These are phyloP conservation scores for Starmerella sirachaensis DNA, from an alignment of 805 yeast species.

Conservation along the genomic window DNA sequence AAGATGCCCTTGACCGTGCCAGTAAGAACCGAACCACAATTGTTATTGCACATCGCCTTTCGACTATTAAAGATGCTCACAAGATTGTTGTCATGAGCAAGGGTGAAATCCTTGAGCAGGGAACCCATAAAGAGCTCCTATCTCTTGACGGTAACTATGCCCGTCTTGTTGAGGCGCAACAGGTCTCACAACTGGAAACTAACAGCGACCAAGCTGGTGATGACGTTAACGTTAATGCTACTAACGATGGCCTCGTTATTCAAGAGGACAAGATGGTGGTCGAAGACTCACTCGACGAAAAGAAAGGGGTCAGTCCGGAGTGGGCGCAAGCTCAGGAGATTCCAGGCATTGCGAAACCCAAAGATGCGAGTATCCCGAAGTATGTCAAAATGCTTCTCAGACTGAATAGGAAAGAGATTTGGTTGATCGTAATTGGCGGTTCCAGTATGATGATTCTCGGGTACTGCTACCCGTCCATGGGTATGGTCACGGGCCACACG, in stretches of 20 bases:
- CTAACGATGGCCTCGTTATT: conserved; percentile 11
- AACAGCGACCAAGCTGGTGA: conserved; percentile 1
- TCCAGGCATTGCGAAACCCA: conserved; percentile 19
- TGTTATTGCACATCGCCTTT: conserved; percentile 46
- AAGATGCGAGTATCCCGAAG: conserved; percentile 4
- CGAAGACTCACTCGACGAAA: conserved; percentile 3
- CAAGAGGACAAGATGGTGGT: conserved; percentile 17
- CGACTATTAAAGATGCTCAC: conserved; percentile 46
- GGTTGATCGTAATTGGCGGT: conserved; percentile 22
- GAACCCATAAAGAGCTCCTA: conserved; percentile 32
- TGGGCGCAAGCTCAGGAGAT: conserved; percentile 9
- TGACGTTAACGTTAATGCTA: not conserved
- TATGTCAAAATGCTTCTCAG: conserved; percentile 19
- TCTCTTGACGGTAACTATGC: conserved; percentile 24
- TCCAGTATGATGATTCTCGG: conserved; percentile 27
- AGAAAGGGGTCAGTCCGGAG: conserved; percentile 4
- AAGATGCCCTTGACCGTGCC: conserved; percentile 32
- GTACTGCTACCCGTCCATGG: conserved; percentile 30
- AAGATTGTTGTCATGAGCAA: conserved; percentile 40
- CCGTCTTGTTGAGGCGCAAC: conserved; percentile 31
- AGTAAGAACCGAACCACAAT: conserved; percentile 37
- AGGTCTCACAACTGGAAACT: conserved; percentile 17
- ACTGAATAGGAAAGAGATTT: conserved; percentile 23
- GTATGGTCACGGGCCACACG: conserved; percentile 30
- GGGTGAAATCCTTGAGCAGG: conserved; percentile 41